Base-by-base conservation (phyloP, 2,329 filamentous ascomycete species). In the Diaporthe batatas region DNA sequence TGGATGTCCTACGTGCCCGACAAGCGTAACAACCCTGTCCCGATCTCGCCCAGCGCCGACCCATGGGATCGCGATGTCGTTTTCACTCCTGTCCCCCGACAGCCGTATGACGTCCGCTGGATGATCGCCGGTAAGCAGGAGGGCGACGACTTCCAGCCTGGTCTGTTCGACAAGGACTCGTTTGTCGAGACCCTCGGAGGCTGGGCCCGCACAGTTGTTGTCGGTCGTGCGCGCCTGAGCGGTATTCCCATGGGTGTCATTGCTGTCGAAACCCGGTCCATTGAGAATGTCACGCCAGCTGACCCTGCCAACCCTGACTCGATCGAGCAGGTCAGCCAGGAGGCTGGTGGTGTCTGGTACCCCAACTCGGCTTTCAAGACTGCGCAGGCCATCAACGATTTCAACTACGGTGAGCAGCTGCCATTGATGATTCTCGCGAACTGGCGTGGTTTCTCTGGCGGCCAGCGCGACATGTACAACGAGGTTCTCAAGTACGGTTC, bases 331-430 rank as follows among this genome's bases (percentile, higher is more conserved):
- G 92, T 98, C 79, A 91, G 89, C 77, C 96, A 95, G 78, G 96
- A 99, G 86, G 96, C 96, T 76, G 96, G 96, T 87, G 96, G 97
- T 86, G 96, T 99, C 36, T 99, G 96, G 96, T 99, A 98, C 86
- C 96, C 96, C 81, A 99, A 99, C 90, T 98, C 96, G 14, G 96
- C 96, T 32, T 99, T 96, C 92, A 99, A 99, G 93, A 99, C 96
- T 75, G 96, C 96, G 3, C 96, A 99, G 85, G 96, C 96, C 72
- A 97, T 99, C 86, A 95, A 93, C 80, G 96, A 99, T 87, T 99
- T 99, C 91, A 99, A 99, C 91, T 91, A 97, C 77, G 96, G 96
- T 82, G 96, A 99, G 86, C 96, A 99, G 87, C 89, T 99, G 80
- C 96, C 96, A 72, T 87, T 99, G 77, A 98, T 99, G 95, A 99